These are phyloP conservation scores for Serpula lacrymans DNA, from an alignment of 768 basidiomycete genomes.

Conservation along the genomic window DNA sequence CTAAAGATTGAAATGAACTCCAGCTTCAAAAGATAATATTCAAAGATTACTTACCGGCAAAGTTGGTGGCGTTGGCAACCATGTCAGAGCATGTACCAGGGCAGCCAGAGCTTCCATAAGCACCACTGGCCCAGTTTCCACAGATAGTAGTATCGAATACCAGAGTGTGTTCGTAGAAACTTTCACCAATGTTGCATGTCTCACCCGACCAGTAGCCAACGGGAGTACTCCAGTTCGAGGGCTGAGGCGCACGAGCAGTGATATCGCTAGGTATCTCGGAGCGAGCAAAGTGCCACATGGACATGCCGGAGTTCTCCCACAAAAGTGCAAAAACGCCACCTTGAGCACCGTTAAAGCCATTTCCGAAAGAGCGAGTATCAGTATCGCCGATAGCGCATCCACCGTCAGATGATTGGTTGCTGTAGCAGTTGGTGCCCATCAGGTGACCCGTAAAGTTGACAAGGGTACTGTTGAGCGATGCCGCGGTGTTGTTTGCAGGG, in stretches of 20 bases:
- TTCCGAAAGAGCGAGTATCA: slow-evolving; percentile 39
- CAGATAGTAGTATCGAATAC: slow-evolving; percentile 37
- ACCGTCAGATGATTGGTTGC: slow-evolving; percentile 35
- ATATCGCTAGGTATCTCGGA: slow-evolving; percentile 52
- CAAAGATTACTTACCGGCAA: slow-evolving; percentile 32
- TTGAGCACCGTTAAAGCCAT: slow-evolving; percentile 26
- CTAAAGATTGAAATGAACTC: slow-evolving; percentile 25
- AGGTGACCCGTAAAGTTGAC: slow-evolving; percentile 16
- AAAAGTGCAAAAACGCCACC: slow-evolving; percentile 57
- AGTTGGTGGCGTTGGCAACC: slow-evolving; percentile 57
- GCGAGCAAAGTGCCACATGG: slow-evolving; percentile 54
- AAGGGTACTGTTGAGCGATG: slow-evolving; percentile 15
- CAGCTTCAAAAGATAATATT: slow-evolving; percentile 6
- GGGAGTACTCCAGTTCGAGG: slow-evolving; percentile 49
- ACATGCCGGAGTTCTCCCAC: slow-evolving; percentile 52
- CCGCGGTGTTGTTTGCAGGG: too few relatives aligned
- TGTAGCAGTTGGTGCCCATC: slow-evolving; percentile 36
- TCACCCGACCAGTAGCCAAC: slow-evolving; percentile 47
- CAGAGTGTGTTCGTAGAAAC: slow-evolving; percentile 53
- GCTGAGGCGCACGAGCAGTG: slow-evolving; percentile 39
- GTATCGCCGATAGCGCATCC: slow-evolving; percentile 51
- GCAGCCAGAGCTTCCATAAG: slow-evolving; percentile 29
- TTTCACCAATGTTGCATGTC: slow-evolving; percentile 44
- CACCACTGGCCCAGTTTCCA: slow-evolving; percentile 24
- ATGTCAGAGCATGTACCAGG: slow-evolving; percentile 43